Evolutionary conservation across 2,329 filamentous ascomycete genomes (phyloP), one percentile per base, ranked within the genome.

Genomic region (Diaporthe ilicicola): DNA sequence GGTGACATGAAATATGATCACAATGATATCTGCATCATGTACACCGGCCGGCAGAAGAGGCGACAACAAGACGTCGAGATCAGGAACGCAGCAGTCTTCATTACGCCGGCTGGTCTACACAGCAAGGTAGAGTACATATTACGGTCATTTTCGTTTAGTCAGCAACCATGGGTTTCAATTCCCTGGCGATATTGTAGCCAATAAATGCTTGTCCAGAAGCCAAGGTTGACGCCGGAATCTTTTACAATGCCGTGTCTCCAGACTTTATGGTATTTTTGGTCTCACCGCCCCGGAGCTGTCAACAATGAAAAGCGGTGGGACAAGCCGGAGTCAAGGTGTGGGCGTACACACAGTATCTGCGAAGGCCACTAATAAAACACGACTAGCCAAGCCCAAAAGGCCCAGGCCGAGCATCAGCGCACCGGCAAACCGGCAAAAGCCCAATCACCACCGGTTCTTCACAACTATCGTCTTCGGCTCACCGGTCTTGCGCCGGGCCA

Each of bases 361-460:
- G n/a, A 44, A 50, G 12, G 44, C 42, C 59, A 22, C 59, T 50
- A 50, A n/a, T n/a, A n/a, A n/a, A 48, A 24, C 29, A 48, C 59
- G 32, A 42, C 42, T 37, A 50, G 59, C 59, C 59, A 64, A 64
- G 59, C 59, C 59, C 29, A n/a, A n/a, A n/a, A 50, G n/a, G 29
- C 59, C 59, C 59, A 50, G 59, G 29, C 59, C 19, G 44, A 50
- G 44, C 50, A 48, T 39, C 37, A 67, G 48, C 50, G 44, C 65
- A 53, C 24, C 51, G 64, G 64, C 65, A 67, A 44, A 44, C 42
- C 65, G 51, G 65, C 65, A 67, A 56, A 15, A n/a, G 42, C 19
- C 4, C 64, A 7, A 19, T 15, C 12, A 37, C 3, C 27, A 29
- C 19, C 29, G 39, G 39, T 46, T 32, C 24, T 5, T 37, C 17